Evolutionary conservation across 768 basidiomycete genomes (phyloP), one percentile per base, ranked within the genome.

Genomic region (Tylopilus cervinicoccineus): DNA sequence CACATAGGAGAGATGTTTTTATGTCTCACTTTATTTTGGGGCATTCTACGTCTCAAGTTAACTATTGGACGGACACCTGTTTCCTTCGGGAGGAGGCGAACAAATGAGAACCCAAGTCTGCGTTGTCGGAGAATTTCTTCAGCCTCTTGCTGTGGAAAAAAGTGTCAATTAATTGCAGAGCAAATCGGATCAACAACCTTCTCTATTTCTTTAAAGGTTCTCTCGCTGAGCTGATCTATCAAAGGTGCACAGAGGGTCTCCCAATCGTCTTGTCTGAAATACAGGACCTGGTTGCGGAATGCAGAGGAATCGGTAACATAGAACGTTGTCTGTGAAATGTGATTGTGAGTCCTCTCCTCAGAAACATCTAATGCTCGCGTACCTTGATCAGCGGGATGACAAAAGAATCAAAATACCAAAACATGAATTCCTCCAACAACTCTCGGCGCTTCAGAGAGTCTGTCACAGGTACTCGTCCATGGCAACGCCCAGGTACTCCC

Each of bases 241-340:
- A 97, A 74, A 1, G 96, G 96, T 10, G 77, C 70, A 48, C 93
- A 94, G 6, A 97, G 74, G 3, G 67, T 70, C n/a, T 76, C 73
- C 96, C 95, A 99, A 56, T 95, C 93, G 43, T 95, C 92, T 46
- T 97, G 93, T 11, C 91, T 81, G 65, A 96, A 98, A 62, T 94
- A 99, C 1, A 97, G 70, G 1, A 94, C 76, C 37, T 81, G 80
- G 51, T 93, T 88, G 33, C 86, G 76, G 58, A 84, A 91, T 7
- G 85, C 87, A 17, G 87, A 84, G 0, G 94, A 91, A 54, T 98
- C 90, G 0, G 96, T 98, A 37, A 93, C 76, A 66, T 97, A 97
- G 69, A 96, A 99, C 0, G 85, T 84, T 3, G 91, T 91, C 94
- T 97, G 54, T 39, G 2, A 20, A 22, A 9, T 27, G 37, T 31